Base-by-base conservation (phyloP, 2,329 filamentous ascomycete species). In the Proliferodiscus dingleyae region DNA sequence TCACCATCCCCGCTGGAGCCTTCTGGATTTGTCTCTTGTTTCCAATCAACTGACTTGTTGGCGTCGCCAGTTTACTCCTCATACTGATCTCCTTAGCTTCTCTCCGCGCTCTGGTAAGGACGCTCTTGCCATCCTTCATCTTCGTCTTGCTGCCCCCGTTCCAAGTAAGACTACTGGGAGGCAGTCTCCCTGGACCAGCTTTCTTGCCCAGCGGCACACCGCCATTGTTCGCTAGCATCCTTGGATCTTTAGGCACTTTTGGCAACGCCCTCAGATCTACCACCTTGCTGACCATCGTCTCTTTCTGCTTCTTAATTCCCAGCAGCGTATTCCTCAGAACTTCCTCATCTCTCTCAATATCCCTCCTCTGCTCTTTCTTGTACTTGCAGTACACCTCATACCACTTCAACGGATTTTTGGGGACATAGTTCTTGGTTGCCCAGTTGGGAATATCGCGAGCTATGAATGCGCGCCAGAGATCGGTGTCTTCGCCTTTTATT, bases 391-490 rank as follows among this genome's bases (percentile, higher is more conserved):
- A 96, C 11, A 94, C 74, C 45, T 84, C 80, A 62, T 83, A 80
- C 89, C 89, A 96, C 49, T 80, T 81, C 28, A 71, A 71, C 0
- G 83, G 79, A 51, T 87, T 75, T 45, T 74, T 73, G 0, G 87
- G 86, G 19, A 79, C 71, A 55, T 82, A 78, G 21, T 79, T 77
- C 61, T 85, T 80, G 37, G 70, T 68, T 33, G 81, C 72, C 52
- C 68, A 67, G 64, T 81, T 83, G 45, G 78, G 69, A 51, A 95
- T 87, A 58, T 95, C 82, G 38, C 81, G 79, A 41, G 79, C 77
- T 64, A 97, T 93, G 59, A 96, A 78, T 22, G 78, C 76, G 33
- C 80, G 68, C 91, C 91, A 96, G 50, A 91, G 71, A 56, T 89
- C 85, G 16, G 71, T 75, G 30, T 82, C 82, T 45, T 85, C 73